A percentile compares a stretch with the other conserved stretches of the same genome.
These are phyloP conservation scores for Ascochyta viciae-villosae DNA, from an alignment of 2,329 filamentous ascomycete genomes.

Conservation along the genomic window DNA sequence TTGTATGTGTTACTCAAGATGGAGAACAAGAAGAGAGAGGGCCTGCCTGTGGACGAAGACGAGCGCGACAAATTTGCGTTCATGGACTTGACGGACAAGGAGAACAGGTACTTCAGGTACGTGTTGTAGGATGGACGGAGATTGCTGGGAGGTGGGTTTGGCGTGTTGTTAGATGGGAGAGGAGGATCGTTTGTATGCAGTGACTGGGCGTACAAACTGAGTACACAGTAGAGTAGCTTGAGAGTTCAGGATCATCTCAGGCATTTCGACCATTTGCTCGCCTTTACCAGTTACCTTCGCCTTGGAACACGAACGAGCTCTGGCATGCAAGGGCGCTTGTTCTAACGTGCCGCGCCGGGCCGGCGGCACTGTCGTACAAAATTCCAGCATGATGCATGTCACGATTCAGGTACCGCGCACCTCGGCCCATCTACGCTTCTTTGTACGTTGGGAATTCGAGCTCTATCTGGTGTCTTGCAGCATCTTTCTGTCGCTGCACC, in stretches of 20 bases:
- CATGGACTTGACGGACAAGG: constrained; percentile 62
- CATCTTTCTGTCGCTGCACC: not conserved
- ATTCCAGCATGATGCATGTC: constrained; percentile 5
- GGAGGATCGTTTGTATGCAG: not conserved
- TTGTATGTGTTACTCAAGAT: constrained; percentile 66
- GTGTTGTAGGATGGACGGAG: constrained; percentile 42
- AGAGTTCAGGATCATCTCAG: not conserved
- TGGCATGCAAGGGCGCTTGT: constrained; percentile 11
- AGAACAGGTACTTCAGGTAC: constrained; percentile 66
- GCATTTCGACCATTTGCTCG: not conserved
- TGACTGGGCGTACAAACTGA: not conserved
- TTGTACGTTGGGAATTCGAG: not conserved
- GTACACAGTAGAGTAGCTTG: not conserved
- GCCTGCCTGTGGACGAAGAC: constrained; percentile 61
- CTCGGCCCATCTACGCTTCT: not conserved
- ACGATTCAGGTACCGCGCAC: constrained; percentile 8
- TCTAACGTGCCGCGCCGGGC: not conserved
- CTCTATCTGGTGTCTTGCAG: not conserved
- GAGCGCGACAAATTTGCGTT: constrained; percentile 61
- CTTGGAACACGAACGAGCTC: constrained; percentile 5
- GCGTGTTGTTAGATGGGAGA: not conserved
- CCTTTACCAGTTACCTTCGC: not conserved
- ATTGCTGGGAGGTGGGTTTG: not conserved
- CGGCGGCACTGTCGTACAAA: constrained; percentile 4
- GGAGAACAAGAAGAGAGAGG: constrained; percentile 57